Conservation (phyloP, 2,329 filamentous ascomycete species). For the Aspergillus tanneri region DNA sequence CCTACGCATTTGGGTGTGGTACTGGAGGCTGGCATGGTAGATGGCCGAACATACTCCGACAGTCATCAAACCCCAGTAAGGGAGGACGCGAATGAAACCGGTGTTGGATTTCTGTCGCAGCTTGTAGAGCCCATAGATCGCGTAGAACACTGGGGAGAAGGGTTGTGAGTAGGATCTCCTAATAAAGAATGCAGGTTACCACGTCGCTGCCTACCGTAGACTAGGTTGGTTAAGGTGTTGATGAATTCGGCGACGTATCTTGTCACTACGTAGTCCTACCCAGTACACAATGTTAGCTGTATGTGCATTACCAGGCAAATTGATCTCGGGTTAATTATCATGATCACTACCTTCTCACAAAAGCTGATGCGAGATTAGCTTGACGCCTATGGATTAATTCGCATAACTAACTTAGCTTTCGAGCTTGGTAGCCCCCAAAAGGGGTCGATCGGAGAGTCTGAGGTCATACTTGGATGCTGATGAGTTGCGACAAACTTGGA, state of each 20-base stretch:
- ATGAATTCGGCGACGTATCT: conserved; percentile 29
- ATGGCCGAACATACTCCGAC: conserved; percentile 27
- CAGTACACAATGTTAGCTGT: neutral
- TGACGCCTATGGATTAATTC: neutral
- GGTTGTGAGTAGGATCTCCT: neutral
- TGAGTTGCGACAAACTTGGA: too few relatives aligned
- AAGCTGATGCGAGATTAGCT: conserved; percentile 3
- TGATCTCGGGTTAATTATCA: too few relatives aligned
- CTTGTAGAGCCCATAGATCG: conserved; percentile 13
- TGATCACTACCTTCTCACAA: conserved; percentile 10
- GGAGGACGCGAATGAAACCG: conserved; percentile 11
- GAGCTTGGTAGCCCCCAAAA: conserved; percentile 4
- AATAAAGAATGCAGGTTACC: neutral
- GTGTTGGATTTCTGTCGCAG: conserved; percentile 7
- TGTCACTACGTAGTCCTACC: conserved; percentile 26
- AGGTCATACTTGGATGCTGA: too few relatives aligned
- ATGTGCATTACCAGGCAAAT: rapidly evolving
- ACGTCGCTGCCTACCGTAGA: conserved; percentile 17
- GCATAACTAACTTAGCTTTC: conserved; percentile 4
- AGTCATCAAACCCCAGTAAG: conserved; percentile 21
- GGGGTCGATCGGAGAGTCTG: neutral
- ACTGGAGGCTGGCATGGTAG: conserved; percentile 30
- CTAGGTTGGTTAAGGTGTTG: conserved; percentile 30
- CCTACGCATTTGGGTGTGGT: conserved; percentile 31
- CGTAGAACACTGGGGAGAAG: conserved; percentile 32